A percentile compares a stretch with the other conserved stretches of the same genome.
Conservation (phyloP, 495 filamentous ascomycete species). For the Penicillium malachiteum region DNA sequence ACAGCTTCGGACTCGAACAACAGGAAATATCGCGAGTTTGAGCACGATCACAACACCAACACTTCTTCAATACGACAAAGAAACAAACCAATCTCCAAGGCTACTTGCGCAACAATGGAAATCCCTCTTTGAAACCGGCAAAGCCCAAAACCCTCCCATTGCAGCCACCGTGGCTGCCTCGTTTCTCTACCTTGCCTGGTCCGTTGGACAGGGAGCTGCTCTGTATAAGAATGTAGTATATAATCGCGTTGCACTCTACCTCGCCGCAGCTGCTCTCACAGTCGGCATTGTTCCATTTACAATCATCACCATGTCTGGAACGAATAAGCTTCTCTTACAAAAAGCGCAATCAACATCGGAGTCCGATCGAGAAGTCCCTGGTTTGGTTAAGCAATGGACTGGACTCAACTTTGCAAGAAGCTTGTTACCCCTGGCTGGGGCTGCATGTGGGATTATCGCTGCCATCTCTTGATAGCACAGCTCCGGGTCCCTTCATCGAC, state of each 20-base stretch:
- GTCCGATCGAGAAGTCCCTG: constrained; percentile 22
- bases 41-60: constrained; percentile 34
- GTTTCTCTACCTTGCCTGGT: constrained; percentile 42
- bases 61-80: constrained; percentile 24
- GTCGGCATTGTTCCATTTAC: constrained; percentile 41
- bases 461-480: constrained; percentile 6
- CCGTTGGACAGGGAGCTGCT: constrained; percentile 21
- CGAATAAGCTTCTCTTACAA: constrained; percentile 28
- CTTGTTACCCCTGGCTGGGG: constrained; percentile 37
- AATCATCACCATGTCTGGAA: constrained; percentile 19
- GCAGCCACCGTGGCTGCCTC: constrained; percentile 28
- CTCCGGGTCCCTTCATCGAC: neutral
- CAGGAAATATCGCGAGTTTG: constrained; percentile 39
- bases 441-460: constrained; percentile 7
- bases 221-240: constrained; percentile 24
- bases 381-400: constrained; percentile 35
- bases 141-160: constrained; percentile 34
- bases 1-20: neutral
- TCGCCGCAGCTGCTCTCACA: constrained; percentile 29
- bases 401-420: constrained; percentile 35
- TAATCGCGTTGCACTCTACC: constrained; percentile 22
- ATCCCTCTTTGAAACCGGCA: constrained; percentile 32
- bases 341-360: constrained; percentile 10
- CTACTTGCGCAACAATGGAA: constrained; percentile 30
- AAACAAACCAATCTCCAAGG: constrained; percentile 27